Base-by-base conservation (phyloP, 2,329 filamentous ascomycete species). In the Ophiostoma quercus region DNA sequence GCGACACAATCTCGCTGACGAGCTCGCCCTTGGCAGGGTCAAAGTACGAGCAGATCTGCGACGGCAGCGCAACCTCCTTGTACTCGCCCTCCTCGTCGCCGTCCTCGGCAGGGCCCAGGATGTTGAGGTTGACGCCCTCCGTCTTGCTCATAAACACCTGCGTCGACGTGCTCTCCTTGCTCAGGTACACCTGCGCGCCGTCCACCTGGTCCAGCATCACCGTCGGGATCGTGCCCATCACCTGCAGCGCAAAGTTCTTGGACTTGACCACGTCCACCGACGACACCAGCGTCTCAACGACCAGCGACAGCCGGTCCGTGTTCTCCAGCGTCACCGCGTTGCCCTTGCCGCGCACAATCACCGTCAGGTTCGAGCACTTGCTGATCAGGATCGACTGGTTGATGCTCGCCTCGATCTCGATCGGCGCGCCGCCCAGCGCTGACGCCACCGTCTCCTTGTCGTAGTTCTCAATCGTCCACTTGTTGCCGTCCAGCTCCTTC, bases 281-380 rank as follows among this genome's bases (percentile, higher is more conserved):
- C 67, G 92, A 96, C 66, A 98, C 92, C 12, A 98, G 88, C 0
- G 89, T 92, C 75, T 98, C 94, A 69, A 98, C 86, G 68, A 98
- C 88, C 68, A 99, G 86, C 37, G 92, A 96, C 22, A 96, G 84
- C 67, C 92, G 90, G 66, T 85, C 87, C 70, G 90, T 94, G 82
- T 97, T 97, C 81, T 98, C 95, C 74, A 98, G 86, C 5, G 93
- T 94, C 73, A 99, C 91, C n/a, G 95, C 93, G 78, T 99, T 99
- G 71, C 92, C 93, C 81, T 99, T 99, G 80, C 92, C 94, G 77
- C 88, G 90, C 77, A 99, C 83, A 75, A 96, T 91, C 76, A 99
- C 86, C 32, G 94, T 96, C 5, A 91, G 91, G 80, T 95, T 95
- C 80, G 88, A 93, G 85, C 94, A 98, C 75, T 91, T 90, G 76